Evolutionary conservation across 1,284 basidiomycete species (phyloP), one percentile per base, ranked within the genome.

Genomic region (Stygiomarasmius scandens): DNA sequence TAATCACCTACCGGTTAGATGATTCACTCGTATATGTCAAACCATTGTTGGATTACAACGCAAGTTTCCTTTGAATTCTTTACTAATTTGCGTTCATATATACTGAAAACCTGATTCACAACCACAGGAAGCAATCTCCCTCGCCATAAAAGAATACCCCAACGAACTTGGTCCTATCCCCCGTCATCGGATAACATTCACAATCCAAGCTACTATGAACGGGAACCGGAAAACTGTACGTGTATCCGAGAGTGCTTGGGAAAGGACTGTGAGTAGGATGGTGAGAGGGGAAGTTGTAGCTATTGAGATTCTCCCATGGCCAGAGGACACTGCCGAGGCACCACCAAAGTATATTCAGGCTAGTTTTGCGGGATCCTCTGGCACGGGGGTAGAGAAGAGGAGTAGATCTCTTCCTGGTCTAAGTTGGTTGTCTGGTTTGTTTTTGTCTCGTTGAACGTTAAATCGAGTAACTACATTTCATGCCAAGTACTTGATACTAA

Each of bases 161-260:
- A 71, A 72, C 2, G 74, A 80, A 47, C 79, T 89, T 24, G 66
- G 61, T 16, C 56, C 65, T 12, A 58, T 82, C 11, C 64, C 73
- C 2, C 70, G 75, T 29, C 64, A 75, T 0, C 73, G 75, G 2
- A 79, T 89, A 6, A 69, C 74, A 6, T 80, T 89, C 61, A 75
- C 72, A 44, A 67, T 78, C 12, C 70, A 66, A 50, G 74, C 75
- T 3, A 64, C 70, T 10, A 70, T 75, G 36, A 71, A 69, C 19
- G 70, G 70, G 0, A 64, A 68, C 22, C 64, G 62, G 24, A 67
- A 66, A 9, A 62, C 66, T 12, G 80, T 86, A 5, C 76, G 80
- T 22, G 84, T 89, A 41, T 81, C 80, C 2, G 74, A 79, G 22
- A 76, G 74, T 27, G 85, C 82, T n/a, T 89, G 87, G 87, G 55